Evolutionary conservation across 106 monocot genomes (phyloP), one percentile per base, ranked within the genome.

Genomic region (Triglochin maritima): DNA sequence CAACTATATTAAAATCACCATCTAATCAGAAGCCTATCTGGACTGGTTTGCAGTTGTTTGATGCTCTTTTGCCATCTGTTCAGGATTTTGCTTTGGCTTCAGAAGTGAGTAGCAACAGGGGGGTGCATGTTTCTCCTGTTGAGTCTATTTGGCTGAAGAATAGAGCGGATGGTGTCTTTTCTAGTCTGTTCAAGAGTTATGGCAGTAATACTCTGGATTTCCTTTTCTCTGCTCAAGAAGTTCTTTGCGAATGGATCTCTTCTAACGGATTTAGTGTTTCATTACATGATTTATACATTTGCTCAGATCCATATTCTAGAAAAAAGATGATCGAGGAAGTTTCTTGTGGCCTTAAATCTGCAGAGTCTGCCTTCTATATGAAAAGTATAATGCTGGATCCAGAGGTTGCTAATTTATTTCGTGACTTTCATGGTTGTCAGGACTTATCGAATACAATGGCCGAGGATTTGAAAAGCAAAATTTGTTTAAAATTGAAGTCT

Each of bases 231-330:
- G 74, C 77, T 0, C 87, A 90, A 46, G 83, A 96, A 63, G 63
- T 79, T 61, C 78, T 96, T 15, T 90, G 87, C 62, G 90, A 96
- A 69, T 96, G 82, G 69, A 67, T 96, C 56, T 82, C 90, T 12
- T 71, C 76, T 50, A 79, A 83, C 48, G 95, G 90, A 3, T 79
- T 96, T 57, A 88, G 78, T 69, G 90, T 96, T 63, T 81, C 85
- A 46, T 76, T 96, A 60, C 52, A 64, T 62, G 95, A 96, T 86
- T 41, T 96, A 56, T 90, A 90, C 59, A 48, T 96, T 51, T 69
- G 83, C 57, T 70, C 85, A 17, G 80, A 96, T 76, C 11, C 44
- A 44, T 77, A 74, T 67, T 71, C 78, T 10, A 78, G 85, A 69
- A 76, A 5, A 44, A 96, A 83, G 69, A 62, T 96, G 81, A 77